phyloP scores from a whole-genome alignment of 495 filamentous ascomycete species.

The Clavariopsis aquatica region DNA sequence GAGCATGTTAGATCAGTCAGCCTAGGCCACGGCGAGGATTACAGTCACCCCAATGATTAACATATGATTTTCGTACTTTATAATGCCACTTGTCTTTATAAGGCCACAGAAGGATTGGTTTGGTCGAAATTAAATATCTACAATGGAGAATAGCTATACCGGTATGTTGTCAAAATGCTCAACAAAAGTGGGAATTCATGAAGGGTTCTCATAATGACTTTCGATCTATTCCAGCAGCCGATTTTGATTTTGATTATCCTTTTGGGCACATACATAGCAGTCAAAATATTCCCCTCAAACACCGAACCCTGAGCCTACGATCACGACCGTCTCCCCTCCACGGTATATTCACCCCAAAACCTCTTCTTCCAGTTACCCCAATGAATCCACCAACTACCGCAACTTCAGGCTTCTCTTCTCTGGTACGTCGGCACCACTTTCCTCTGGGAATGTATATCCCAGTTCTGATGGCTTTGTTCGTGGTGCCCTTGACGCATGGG shows the following conservation, averaged over 20 bases:
- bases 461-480: slow-evolving; percentile 54
- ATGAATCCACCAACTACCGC: background rate
- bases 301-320: slow-evolving; percentile 7
- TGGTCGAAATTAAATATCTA: background rate
- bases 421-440: background rate
- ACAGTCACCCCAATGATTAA: background rate
- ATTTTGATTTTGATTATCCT: background rate
- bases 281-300: slow-evolving; percentile 11
- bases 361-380: slow-evolving; percentile 13
- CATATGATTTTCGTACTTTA: background rate
- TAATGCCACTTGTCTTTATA: background rate
- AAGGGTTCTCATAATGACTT: background rate
- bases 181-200: no score
- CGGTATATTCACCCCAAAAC: background rate
- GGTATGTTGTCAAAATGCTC: background rate
- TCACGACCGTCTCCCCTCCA: background rate
- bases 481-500: slow-evolving; percentile 55
- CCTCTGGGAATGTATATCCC: slow-evolving; percentile 3
- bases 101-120: background rate
- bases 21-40: background rate
- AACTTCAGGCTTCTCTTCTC: slow-evolving; percentile 3
- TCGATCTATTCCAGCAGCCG: background rate
- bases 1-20: background rate
- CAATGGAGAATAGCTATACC: background rate
- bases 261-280: background rate